phyloP scores from a whole-genome alignment of 306 rosid genomes.

The Casuarina equisetifolia region DNA sequence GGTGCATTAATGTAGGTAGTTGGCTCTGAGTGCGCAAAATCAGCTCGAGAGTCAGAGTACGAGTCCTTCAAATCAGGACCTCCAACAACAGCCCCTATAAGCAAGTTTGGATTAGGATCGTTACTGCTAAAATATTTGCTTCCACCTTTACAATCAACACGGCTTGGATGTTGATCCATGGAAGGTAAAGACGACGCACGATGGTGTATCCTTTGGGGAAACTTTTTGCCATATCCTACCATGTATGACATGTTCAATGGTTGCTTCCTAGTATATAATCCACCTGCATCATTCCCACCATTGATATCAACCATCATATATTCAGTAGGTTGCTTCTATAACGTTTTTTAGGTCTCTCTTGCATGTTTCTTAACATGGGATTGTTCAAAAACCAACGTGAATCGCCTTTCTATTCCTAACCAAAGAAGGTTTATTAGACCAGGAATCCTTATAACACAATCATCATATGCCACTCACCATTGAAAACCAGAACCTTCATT shows the following conservation, averaged over 20 bases:
- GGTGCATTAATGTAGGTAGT: slow-evolving; percentile 70
- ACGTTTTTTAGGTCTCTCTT: no score
- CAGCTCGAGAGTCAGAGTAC: slow-evolving; percentile 44
- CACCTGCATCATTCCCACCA: slow-evolving; percentile 36
- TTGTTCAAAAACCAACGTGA: no score
- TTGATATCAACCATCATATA: background rate
- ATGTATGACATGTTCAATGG: slow-evolving; percentile 60
- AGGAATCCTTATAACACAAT: no score
- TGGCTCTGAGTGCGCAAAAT: slow-evolving; percentile 56
- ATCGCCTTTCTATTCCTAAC: no score
- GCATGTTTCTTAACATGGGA: no score
- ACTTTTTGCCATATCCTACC: slow-evolving; percentile 61
- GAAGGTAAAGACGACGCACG: slow-evolving; percentile 58
- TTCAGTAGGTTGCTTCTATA: no score
- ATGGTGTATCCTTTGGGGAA: slow-evolving; percentile 56
- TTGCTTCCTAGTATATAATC: slow-evolving; percentile 64
- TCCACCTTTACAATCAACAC: slow-evolving; percentile 45
- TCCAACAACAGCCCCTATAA: slow-evolving; percentile 55
- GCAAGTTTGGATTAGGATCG: slow-evolving; percentile 50
- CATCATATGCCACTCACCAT: no score
- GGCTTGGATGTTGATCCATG: slow-evolving; percentile 12
- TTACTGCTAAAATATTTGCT: slow-evolving; percentile 25
- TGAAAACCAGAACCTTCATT: no score
- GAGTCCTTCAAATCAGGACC: slow-evolving; percentile 53
- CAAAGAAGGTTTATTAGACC: no score